phyloP scores from a whole-genome alignment of 2,329 filamentous ascomycete species.

The Apiospora sp. region DNA sequence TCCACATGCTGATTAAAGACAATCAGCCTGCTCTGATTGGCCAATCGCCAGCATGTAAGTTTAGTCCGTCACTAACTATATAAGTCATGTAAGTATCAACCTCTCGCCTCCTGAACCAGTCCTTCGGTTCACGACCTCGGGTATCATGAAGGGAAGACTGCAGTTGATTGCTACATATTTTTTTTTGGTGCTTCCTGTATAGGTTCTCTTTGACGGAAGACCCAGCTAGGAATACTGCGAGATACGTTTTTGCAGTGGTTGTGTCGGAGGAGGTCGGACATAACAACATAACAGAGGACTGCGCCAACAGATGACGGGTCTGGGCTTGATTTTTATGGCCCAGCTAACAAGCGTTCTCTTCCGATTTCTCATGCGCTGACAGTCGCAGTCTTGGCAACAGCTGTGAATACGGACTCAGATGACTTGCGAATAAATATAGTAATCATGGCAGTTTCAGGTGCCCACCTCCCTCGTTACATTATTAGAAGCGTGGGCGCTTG shows the following conservation, averaged over 20 bases:
- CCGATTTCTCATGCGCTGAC: too few relatives aligned
- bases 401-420: too few relatives aligned
- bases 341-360: too few relatives aligned
- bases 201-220: not conserved
- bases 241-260: not conserved
- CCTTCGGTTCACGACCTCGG: not conserved
- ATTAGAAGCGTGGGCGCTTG: too few relatives aligned
- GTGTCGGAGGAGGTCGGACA: too few relatives aligned
- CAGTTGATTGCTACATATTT: not conserved
- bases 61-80: not conserved
- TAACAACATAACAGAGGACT: too few relatives aligned
- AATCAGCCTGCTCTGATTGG: slow-evolving; percentile 6
- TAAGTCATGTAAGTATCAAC: not conserved
- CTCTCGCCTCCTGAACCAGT: not conserved
- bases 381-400: not conserved
- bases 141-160: not conserved
- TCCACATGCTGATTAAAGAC: not conserved
- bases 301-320: too few relatives aligned
- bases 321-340: too few relatives aligned
- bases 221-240: not conserved
- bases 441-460: too few relatives aligned
- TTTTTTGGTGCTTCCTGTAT: not conserved
- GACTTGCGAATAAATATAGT: too few relatives aligned
- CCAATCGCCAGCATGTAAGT: not conserved
- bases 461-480: too few relatives aligned